Evolutionary conservation across 257 asterid genomes (phyloP).

Genomic region (Solanum sejunctum): DNA sequence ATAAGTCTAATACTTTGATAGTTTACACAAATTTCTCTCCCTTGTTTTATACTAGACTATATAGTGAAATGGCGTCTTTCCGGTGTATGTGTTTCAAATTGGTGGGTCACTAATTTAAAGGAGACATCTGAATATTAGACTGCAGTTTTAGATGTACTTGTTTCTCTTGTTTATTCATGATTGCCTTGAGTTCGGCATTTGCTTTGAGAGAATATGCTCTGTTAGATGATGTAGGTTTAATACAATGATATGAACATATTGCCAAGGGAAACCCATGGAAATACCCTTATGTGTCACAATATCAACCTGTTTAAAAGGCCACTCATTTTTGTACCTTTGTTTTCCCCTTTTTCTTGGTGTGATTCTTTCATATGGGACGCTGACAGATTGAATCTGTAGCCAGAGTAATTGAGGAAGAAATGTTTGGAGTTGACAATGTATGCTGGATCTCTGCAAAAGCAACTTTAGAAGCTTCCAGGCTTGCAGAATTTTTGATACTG

Average conservation of each 20-base stretch:
- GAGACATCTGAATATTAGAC: neutral
- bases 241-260: neutral
- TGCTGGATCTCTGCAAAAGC: slow-evolving; percentile 96
- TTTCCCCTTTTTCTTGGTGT: neutral
- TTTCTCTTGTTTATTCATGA: neutral
- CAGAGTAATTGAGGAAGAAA: slow-evolving; percentile 93
- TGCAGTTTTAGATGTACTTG: neutral
- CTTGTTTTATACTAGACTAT: neutral
- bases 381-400: slow-evolving; percentile 43
- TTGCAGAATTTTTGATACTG: slow-evolving; percentile 69
- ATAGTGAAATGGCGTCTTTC: neutral
- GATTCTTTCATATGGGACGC: slow-evolving; percentile 1
- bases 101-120: neutral
- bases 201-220: neutral
- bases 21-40: neutral
- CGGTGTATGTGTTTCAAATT: neutral
- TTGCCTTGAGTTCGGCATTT: neutral
- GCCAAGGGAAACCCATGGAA: neutral
- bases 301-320: neutral
- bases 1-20: neutral
- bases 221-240: neutral
- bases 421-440: slow-evolving; percentile 82
- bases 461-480: slow-evolving; percentile 76
- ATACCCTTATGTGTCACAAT: neutral
- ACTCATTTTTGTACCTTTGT: neutral